Percentiles rank a stretch among this genome's conserved stretches.
Evolutionary conservation across 2,329 filamentous ascomycete species (phyloP).

Genomic region (Fusarium sp.): DNA sequence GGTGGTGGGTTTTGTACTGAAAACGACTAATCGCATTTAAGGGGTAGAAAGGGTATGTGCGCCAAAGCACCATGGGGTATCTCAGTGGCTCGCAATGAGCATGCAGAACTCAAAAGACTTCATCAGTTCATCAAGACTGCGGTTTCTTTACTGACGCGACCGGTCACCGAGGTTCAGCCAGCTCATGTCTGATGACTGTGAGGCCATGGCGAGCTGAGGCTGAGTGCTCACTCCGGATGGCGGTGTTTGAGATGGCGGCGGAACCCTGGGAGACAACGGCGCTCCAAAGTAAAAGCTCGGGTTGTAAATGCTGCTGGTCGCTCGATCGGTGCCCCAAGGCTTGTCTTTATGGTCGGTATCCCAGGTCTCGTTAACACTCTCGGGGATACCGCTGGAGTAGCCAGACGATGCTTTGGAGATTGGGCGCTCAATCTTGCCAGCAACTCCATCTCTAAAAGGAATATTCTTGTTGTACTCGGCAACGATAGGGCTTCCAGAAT

Average conservation of each 20-base stretch:
- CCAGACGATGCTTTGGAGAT: constrained; percentile 64
- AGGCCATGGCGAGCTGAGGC: constrained; percentile 64
- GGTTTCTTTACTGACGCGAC: constrained; percentile 45
- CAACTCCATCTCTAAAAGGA: constrained; percentile 68
- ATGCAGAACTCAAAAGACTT: constrained; percentile 32
- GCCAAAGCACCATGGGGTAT: constrained; percentile 39
- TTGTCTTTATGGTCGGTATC: constrained; percentile 61
- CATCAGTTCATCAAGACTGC: constrained; percentile 39
- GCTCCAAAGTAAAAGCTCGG: constrained; percentile 60
- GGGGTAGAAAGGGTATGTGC: constrained; percentile 18
- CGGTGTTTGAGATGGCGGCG: constrained; percentile 48
- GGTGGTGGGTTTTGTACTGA: constrained; percentile 7
- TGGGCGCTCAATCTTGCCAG: constrained; percentile 72
- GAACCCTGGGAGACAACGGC: constrained; percentile 56
- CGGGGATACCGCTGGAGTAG: constrained; percentile 75
- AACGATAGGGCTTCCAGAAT: constrained; percentile 77
- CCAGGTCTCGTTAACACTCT: constrained; percentile 71
- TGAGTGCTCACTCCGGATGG: constrained; percentile 60
- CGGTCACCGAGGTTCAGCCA: constrained; percentile 79
- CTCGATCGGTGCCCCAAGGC: constrained; percentile 65
- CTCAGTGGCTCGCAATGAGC: constrained; percentile 29
- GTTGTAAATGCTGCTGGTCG: constrained; percentile 66
- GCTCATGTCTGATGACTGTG: constrained; percentile 77
- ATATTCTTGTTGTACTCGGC: constrained; percentile 67
- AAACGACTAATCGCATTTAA: constrained; percentile 13